Evolutionary conservation across 1,139 yeast species (phyloP).

Genomic region (Yamadazyma diddensiae): DNA sequence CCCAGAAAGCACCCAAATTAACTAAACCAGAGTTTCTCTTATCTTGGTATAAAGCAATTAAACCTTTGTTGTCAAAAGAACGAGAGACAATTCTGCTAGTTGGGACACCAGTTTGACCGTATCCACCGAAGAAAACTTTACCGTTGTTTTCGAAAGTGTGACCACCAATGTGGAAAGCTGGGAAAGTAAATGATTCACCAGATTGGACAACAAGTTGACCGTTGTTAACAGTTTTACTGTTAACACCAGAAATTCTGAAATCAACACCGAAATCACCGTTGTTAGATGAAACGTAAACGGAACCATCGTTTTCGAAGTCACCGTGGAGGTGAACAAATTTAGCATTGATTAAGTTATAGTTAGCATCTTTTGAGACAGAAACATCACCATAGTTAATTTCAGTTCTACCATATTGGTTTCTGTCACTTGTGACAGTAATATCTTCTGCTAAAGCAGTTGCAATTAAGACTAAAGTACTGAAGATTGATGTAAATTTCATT

Average conservation of each 20-base stretch:
- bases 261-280: slow-evolving; percentile 6
- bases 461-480: slow-evolving; percentile 12
- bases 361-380: slow-evolving; percentile 10
- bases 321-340: slow-evolving; percentile 12
- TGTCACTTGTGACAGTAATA: slow-evolving; percentile 7
- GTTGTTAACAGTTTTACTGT: slow-evolving; percentile 8
- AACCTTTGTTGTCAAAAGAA: slow-evolving; percentile 26
- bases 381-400: slow-evolving; percentile 9
- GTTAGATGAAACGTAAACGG: slow-evolving; percentile 9
- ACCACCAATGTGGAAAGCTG: slow-evolving; percentile 14
- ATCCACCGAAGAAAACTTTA: slow-evolving; percentile 12
- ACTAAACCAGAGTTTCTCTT: slow-evolving; percentile 20
- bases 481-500: slow-evolving; percentile 12
- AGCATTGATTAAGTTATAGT: slow-evolving; percentile 11
- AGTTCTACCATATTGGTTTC: slow-evolving; percentile 6
- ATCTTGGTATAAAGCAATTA: slow-evolving; percentile 22
- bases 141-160: slow-evolving; percentile 13
- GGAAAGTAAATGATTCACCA: slow-evolving; percentile 11
- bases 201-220: slow-evolving; percentile 13
- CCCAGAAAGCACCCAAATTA: slow-evolving; percentile 19
- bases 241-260: slow-evolving; percentile 7
- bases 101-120: slow-evolving; percentile 12
- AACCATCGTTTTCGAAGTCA: slow-evolving; percentile 12
- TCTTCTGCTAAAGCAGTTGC: slow-evolving; percentile 11
- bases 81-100: slow-evolving; percentile 19